phyloP scores from a whole-genome alignment of 2,329 filamentous ascomycete genomes.

The Niveomyces coronatus region DNA sequence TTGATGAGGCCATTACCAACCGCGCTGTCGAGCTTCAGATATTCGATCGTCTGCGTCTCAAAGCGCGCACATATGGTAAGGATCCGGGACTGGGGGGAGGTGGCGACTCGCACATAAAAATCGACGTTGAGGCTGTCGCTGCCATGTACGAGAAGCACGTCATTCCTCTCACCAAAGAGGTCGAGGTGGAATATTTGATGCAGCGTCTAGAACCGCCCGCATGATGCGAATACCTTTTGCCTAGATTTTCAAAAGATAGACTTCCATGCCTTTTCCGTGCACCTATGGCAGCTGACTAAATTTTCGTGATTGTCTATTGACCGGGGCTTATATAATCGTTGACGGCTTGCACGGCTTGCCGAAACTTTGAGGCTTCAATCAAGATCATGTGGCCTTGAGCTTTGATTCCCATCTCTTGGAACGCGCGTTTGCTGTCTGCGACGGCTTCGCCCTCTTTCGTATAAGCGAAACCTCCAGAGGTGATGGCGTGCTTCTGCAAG shows the following conservation, averaged over 20 bases:
- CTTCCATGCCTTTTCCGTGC: too few species aligned
- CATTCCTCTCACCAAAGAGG: slow-evolving; percentile 94
- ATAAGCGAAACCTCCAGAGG: slow-evolving; percentile 62
- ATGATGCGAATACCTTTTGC: slow-evolving; percentile 11
- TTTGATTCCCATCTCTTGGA: slow-evolving; percentile 85
- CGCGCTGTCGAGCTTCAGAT: slow-evolving; percentile 83
- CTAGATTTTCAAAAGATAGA: not conserved
- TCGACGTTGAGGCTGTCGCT: slow-evolving; percentile 85
- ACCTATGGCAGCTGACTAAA: too few species aligned
- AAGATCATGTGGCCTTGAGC: slow-evolving; percentile 76
- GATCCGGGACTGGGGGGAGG: slow-evolving; percentile 60
- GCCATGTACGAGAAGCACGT: slow-evolving; percentile 86
- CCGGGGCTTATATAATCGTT: slow-evolving; percentile 58
- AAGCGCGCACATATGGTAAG: slow-evolving; percentile 87
- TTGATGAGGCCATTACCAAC: slow-evolving; percentile 87
- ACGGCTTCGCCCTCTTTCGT: slow-evolving; percentile 71
- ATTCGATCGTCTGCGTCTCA: slow-evolving; percentile 72
- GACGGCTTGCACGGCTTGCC: slow-evolving; percentile 64
- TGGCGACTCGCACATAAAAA: slow-evolving; percentile 57
- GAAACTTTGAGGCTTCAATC: slow-evolving; percentile 71
- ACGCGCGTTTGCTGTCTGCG: slow-evolving; percentile 86
- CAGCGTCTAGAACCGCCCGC: slow-evolving; percentile 56
- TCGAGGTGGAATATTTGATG: slow-evolving; percentile 98
- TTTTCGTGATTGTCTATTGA: slow-evolving; percentile 21
- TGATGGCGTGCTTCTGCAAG: slow-evolving; percentile 64